These are phyloP conservation scores for Tuber umbilicatum DNA, from an alignment of 495 filamentous ascomycete species.

Conservation along the genomic window DNA sequence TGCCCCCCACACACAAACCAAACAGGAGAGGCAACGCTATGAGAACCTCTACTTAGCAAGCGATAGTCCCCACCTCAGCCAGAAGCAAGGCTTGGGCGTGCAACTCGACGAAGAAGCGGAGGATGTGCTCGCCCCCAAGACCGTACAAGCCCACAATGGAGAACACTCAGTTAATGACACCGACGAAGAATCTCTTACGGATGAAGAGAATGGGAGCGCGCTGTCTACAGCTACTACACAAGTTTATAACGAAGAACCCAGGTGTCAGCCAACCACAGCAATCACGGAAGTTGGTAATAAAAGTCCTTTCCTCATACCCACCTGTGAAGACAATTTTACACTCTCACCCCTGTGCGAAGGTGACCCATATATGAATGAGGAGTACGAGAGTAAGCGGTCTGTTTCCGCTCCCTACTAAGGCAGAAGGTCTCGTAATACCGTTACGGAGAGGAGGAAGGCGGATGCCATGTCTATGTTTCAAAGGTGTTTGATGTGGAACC, in stretches of 20 bases:
- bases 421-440: no score
- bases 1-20: not conserved
- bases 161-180: not conserved
- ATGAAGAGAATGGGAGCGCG: not conserved
- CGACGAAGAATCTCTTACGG: not conserved
- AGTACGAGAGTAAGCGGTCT: not conserved
- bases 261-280: not conserved
- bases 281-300: not conserved
- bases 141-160: not conserved
- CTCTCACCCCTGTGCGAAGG: not conserved
- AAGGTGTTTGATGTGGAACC: not conserved
- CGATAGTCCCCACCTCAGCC: not conserved
- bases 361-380: not conserved
- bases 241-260: not conserved
- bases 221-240: not conserved
- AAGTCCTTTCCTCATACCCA: not conserved
- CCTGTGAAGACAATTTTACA: not conserved
- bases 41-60: not conserved
- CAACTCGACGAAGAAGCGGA: not conserved
- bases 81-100: not conserved
- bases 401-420: not conserved
- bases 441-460: not conserved
- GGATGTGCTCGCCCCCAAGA: not conserved
- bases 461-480: not conserved
- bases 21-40: not conserved